Base-by-base conservation (phyloP, 2,329 filamentous ascomycete genomes). In the Cadophora gregata region DNA sequence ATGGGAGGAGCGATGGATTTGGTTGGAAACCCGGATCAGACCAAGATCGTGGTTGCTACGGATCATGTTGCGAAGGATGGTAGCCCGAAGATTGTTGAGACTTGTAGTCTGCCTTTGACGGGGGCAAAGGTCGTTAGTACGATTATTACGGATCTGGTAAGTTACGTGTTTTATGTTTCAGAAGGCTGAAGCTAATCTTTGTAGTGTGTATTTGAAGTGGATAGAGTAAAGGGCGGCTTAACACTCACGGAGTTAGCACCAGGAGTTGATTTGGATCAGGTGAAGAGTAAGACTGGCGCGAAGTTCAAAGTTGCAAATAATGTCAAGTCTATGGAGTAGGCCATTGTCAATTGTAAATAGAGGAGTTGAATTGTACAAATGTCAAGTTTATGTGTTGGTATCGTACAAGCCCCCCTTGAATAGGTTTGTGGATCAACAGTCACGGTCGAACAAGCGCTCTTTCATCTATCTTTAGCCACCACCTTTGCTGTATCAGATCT, bases 1-100 rank as follows among this genome's bases (percentile, higher is more conserved):
- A 96, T 96, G 89, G 93, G 93, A 68, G 89, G 89, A 31, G 89
- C 89, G 21, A 92, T 92, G 89, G 89, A 92, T 76, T 80, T 92
- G 8, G 88, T 92, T 12, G 88, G 87, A 45, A 91, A 91, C 78
- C 89, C 89, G 0, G 87, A 90, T 71, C 83, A 84, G 73, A 92
- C 89, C 71, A 91, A 90, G 82, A 90, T 92, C 71, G 88, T 92
- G 4, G 88, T 91, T 3, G 86, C 88, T 0, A 91, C 88, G 2
- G 89, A 90, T 74, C 89, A 92, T 74, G 85, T 88, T 0, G 88
- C 89, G 70, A 91, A 90, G 79, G 86, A 90, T 71, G 89, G 89
- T 19, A 83, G 83, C 1, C 82, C 86, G 67, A 92, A 92, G 82
- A 84, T 92, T 70, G 84, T 91, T 19, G 81, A 89, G 73, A 80